Evolutionary conservation across 2,329 filamentous ascomycete genomes (phyloP), one percentile per base, ranked within the genome.

Genomic region (Dissoconium aciculare): DNA sequence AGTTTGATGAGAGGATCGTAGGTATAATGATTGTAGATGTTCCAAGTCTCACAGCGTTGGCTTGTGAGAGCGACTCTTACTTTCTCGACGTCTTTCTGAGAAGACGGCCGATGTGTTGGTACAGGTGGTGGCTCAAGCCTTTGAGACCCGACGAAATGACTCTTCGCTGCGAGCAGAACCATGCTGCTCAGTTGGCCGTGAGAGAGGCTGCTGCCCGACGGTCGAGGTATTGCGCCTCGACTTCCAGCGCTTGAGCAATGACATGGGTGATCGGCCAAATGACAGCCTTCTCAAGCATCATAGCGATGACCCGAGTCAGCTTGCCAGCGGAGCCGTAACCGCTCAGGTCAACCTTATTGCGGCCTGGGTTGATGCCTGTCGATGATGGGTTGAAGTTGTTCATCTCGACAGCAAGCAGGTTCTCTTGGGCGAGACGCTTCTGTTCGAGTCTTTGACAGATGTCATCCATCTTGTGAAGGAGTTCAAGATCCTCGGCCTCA

Each of bases 201-300:
- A n/a, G n/a, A n/a, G 64, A 68, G 14, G 57, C 54, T 44, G 67
- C 64, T 14, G 71, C 67, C 40, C 73, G 65, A 37, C 69, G 67
- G 44, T 68, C 70, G 57, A 77, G 69, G 42, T 73, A 67, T 37
- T 63, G 59, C 19, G 73, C 72, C 53, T 78, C 73, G 17, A 66
- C 64, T 47, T 77, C 70, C 25, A 78, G 59, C 15, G 72, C 73
- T 37, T 68, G 68, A 30, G 71, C 69, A 69, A 78, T 77, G 29
- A 77, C 63, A 52, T 73, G 73, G n/a, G 71, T 76, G 26, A 78
- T 77, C 54, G 85, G 85, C 87, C 89, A 98, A 15, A 93, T 82
- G 41, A 81, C 78, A 39, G 82, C 79, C 57, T 83, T 83, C 43
- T 85, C 79, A 39, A 95, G 67, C 67, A 91, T 79, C 57, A 82